phyloP scores from a whole-genome alignment of 306 rosid genomes.

The Luffa acutangula region DNA sequence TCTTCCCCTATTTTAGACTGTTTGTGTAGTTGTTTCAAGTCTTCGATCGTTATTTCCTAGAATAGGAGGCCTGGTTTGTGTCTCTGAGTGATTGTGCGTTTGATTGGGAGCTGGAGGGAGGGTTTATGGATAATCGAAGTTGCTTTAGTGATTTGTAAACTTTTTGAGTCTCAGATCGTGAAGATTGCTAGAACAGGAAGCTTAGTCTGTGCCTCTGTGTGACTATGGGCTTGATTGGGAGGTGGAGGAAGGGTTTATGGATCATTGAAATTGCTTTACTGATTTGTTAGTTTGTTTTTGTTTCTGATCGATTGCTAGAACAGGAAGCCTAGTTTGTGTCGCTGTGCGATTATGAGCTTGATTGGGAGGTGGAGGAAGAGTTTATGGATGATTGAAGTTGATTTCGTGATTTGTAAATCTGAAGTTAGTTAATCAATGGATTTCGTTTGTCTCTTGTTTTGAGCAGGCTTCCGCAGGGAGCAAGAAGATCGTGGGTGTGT shows the following conservation, averaged over 20 bases:
- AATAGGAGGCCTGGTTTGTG: not conserved
- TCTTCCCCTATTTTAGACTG: too few relatives aligned
- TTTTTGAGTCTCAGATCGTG: too few relatives aligned
- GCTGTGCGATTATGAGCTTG: not conserved
- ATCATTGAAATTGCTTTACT: not conserved
- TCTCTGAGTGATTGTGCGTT: not conserved
- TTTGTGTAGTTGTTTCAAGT: not conserved
- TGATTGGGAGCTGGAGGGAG: not conserved
- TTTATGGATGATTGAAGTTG: not conserved
- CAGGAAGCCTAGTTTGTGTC: not conserved
- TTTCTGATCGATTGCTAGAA: not conserved
- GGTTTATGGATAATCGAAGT: not conserved
- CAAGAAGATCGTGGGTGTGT: conserved; percentile 94
- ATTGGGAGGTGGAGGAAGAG: not conserved
- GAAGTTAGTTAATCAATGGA: not conserved
- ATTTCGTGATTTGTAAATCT: not conserved
- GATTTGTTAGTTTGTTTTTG: not conserved
- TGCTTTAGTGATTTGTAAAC: not conserved
- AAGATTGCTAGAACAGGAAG: not conserved
- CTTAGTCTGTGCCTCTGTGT: not conserved
- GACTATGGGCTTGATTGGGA: not conserved
- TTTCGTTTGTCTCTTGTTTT: not conserved
- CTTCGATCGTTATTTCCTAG: not conserved
- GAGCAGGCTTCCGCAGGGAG: conserved; percentile 61
- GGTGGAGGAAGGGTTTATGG: not conserved